A percentile compares a stretch with the other conserved stretches of the same genome.
Evolutionary conservation across 345 rosid species (phyloP).

Genomic region (Psidium friedrichsthalianum): DNA sequence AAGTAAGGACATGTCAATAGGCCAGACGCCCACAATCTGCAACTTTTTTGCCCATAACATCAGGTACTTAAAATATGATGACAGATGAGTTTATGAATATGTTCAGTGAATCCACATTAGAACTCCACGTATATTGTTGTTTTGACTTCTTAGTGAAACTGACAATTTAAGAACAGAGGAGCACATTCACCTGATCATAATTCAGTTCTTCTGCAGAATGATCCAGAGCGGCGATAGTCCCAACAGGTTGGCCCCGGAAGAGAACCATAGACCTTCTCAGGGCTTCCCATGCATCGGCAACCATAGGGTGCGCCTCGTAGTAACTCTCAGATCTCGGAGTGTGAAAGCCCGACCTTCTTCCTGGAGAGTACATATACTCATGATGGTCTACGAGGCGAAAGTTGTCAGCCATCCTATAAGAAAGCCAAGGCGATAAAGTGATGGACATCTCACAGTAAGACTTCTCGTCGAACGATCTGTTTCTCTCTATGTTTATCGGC

Average conservation of each 20-base stretch:
- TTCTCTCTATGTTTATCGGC: slow-evolving; percentile 25
- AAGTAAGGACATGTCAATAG: background rate
- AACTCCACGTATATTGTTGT: background rate
- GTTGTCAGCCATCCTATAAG: background rate
- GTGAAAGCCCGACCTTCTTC: slow-evolving; percentile 24
- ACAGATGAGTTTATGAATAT: background rate
- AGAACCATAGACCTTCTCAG: slow-evolving; percentile 24
- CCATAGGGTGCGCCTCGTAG: slow-evolving; percentile 24
- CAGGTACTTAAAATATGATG: background rate
- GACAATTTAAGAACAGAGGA: background rate
- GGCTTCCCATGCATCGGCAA: slow-evolving; percentile 34
- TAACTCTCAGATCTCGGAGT: slow-evolving; percentile 19
- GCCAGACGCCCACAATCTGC: background rate
- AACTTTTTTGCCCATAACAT: background rate
- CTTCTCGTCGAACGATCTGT: slow-evolving; percentile 20
- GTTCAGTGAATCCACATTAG: background rate
- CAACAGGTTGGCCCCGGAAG: slow-evolving; percentile 32
- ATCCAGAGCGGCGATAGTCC: slow-evolving; percentile 40
- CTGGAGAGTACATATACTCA: slow-evolving; percentile 11
- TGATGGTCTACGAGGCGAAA: slow-evolving; percentile 5
- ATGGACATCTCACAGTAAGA: slow-evolving; percentile 12
- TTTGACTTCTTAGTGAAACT: background rate
- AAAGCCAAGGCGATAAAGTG: slow-evolving; percentile 5
- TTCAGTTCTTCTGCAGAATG: slow-evolving; percentile 36
- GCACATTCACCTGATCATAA: slow-evolving; percentile 31